A percentile compares a stretch with the other conserved stretches of the same genome.
Conservation (phyloP, 2,329 filamentous ascomycete species). For the Colletotrichum abscissum region DNA sequence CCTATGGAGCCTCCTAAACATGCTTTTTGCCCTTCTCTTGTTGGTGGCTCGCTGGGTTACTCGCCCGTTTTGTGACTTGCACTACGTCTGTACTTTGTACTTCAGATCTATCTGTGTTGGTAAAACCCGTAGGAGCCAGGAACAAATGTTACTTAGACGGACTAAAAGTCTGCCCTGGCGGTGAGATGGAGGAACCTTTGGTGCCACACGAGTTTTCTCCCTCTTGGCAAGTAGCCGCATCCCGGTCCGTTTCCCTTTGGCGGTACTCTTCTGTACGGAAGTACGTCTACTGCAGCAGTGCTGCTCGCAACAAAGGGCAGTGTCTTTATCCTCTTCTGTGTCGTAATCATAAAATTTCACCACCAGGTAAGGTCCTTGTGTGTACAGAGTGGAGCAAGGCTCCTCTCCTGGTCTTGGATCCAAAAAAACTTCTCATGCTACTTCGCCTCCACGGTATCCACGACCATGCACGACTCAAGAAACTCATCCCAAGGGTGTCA, state of each 20-base stretch:
- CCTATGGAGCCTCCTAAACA: slow-evolving; percentile 11
- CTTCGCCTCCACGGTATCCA: slow-evolving; percentile 36
- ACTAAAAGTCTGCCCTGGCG: background rate
- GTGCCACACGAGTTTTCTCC: background rate
- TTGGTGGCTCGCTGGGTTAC: slow-evolving; percentile 16
- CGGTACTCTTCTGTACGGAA: background rate
- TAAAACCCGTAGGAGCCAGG: background rate
- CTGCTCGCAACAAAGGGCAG: background rate
- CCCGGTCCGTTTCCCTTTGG: background rate
- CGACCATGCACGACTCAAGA: slow-evolving; percentile 35
- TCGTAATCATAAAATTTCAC: slow-evolving; percentile 17
- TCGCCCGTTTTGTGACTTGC: slow-evolving; percentile 10
- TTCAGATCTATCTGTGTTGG: background rate
- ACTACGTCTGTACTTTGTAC: background rate
- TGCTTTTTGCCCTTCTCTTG: background rate
- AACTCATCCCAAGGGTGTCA: slow-evolving; percentile 32
- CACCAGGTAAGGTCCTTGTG: slow-evolving; percentile 31
- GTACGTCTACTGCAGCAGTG: background rate
- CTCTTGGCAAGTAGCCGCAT: background rate
- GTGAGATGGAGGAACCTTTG: background rate
- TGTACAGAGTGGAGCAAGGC: slow-evolving; percentile 24
- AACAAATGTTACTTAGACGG: background rate
- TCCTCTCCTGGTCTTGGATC: slow-evolving; percentile 19
- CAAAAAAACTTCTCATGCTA: slow-evolving; percentile 33
- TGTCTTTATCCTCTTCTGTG: slow-evolving; percentile 18